A percentile compares a stretch with the other conserved stretches of the same genome.
Conservation (phyloP, 1,284 basidiomycete species). For the Phaffia rhodozyma region DNA sequence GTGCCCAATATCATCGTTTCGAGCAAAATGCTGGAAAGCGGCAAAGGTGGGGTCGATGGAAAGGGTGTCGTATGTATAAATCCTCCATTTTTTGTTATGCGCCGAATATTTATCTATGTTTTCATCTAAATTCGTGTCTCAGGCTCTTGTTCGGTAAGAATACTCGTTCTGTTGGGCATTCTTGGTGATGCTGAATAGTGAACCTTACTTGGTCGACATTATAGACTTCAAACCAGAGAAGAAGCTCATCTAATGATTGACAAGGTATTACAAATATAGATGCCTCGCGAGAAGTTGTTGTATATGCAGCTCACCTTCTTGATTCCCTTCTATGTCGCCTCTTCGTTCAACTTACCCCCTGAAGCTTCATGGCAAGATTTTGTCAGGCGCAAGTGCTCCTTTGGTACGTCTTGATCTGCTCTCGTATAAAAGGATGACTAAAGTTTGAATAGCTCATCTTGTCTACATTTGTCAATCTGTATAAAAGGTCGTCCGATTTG, state of each 20-base stretch:
- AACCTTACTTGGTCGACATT: too few species aligned
- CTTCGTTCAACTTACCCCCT: not conserved
- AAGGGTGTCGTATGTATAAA: constrained; percentile 14
- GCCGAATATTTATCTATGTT: not conserved
- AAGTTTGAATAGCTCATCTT: not conserved
- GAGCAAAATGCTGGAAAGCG: constrained; percentile 16
- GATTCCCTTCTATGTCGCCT: too few species aligned
- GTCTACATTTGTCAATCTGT: not conserved
- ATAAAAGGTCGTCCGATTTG: constrained; percentile 6
- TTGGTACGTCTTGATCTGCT: not conserved
- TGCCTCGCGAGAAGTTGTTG: not conserved
- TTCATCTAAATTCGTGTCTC: not conserved
- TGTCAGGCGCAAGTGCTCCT: constrained; percentile 3
- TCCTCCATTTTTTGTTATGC: not conserved
- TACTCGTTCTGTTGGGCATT: too few species aligned
- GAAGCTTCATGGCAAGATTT: constrained; percentile 10
- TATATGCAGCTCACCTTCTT: too few species aligned
- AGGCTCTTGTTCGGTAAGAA: too few species aligned
- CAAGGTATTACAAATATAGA: not conserved
- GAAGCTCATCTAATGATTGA: constrained; percentile 17
- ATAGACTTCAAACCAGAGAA: constrained; percentile 11
- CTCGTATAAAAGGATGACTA: not conserved
- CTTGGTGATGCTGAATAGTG: too few species aligned
- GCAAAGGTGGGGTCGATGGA: constrained; percentile 10
- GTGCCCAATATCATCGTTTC: constrained; percentile 14